Conservation (phyloP, 371 early-diverging fungal genomes). For the Lichtheimia ornata region DNA sequence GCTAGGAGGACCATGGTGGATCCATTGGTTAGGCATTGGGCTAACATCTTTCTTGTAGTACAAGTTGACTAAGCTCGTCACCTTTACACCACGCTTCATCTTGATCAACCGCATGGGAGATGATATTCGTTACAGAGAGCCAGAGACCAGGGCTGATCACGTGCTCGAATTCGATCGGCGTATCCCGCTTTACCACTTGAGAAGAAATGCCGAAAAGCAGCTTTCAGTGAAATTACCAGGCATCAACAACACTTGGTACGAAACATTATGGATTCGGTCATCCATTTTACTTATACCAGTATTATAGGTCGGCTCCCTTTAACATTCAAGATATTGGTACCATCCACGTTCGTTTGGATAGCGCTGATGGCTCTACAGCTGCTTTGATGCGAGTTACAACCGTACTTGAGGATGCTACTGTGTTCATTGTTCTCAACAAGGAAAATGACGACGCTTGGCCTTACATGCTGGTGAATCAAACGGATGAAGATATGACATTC, state of each 20-base stretch:
- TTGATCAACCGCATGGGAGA: constrained; percentile 79
- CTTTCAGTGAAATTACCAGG: constrained; percentile 75
- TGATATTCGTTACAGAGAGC: constrained; percentile 77
- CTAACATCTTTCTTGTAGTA: constrained; percentile 20
- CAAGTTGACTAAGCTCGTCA: constrained; percentile 83
- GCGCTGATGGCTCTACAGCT: constrained; percentile 50
- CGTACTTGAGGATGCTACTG: constrained; percentile 82
- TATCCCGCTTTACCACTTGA: constrained; percentile 72
- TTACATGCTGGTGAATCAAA: constrained; percentile 85
- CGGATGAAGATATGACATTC: constrained; percentile 75
- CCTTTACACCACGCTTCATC: constrained; percentile 90
- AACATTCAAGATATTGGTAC: constrained; percentile 87
- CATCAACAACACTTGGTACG: constrained; percentile 76
- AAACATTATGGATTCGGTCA: no score
- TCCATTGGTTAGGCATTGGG: neutral
- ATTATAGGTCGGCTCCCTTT: constrained; percentile 84
- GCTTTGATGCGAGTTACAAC: constrained; percentile 79
- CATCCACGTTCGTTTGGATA: constrained; percentile 74
- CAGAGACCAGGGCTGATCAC: constrained; percentile 55
- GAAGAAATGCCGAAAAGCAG: constrained; percentile 61
- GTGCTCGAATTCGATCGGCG: constrained; percentile 60
- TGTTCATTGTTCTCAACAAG: constrained; percentile 82
- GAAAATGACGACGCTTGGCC: constrained; percentile 88
- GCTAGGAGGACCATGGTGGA: neutral
- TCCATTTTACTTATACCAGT: no score